phyloP scores from a whole-genome alignment of 805 yeast species.

The Yarrowia hollandica region DNA sequence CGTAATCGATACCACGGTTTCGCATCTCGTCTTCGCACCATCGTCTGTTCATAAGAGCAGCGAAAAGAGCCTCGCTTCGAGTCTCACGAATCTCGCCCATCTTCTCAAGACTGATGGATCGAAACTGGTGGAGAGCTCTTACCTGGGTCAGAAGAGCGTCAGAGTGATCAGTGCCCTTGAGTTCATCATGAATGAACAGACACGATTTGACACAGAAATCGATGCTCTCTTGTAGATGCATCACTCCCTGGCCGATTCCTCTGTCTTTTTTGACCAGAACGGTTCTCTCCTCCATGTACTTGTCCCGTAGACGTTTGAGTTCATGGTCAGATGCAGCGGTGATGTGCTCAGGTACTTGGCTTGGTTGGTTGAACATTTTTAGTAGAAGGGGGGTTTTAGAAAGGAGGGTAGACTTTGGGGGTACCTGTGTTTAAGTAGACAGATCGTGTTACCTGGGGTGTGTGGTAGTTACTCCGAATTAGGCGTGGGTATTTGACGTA shows the following conservation, averaged over 20 bases:
- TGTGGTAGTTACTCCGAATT: no score
- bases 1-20: background rate
- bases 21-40: constrained; percentile 20
- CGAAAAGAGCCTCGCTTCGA: constrained; percentile 1
- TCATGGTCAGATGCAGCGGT: background rate
- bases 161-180: background rate
- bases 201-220: constrained; percentile 14
- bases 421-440: background rate
- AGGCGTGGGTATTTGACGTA: no score
- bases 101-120: constrained; percentile 14
- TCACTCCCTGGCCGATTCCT: constrained; percentile 9
- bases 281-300: background rate
- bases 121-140: background rate
- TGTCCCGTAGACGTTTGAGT: background rate
- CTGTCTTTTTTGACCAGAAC: background rate
- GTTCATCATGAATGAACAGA: constrained; percentile 5
- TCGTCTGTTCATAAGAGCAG: constrained; percentile 5
- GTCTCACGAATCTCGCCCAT: constrained; percentile 4
- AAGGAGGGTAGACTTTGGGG: background rate
- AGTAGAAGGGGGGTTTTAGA: no score
- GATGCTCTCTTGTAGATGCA: constrained; percentile 12
- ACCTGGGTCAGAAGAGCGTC: background rate
- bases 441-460: no score
- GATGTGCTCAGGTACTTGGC: constrained; percentile 7
- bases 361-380: constrained; percentile 14